A percentile compares a stretch with the other conserved stretches of the same genome.
phyloP scores from a whole-genome alignment of 2,329 filamentous ascomycete genomes.

The Apiospora hydei region DNA sequence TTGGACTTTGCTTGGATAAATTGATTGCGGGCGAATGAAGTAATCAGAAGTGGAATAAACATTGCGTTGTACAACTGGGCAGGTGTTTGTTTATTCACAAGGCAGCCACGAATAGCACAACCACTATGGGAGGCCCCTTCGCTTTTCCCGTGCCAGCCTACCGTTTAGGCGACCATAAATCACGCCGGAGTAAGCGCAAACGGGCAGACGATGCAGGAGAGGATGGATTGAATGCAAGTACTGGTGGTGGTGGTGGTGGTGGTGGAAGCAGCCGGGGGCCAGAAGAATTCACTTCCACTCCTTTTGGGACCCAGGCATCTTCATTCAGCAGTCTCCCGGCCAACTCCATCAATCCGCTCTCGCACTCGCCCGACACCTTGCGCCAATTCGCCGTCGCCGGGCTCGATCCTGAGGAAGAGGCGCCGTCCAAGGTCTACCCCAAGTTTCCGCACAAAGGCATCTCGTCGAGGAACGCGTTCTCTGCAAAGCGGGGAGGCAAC shows the following conservation, averaged over 20 bases:
- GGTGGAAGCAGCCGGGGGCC: background rate
- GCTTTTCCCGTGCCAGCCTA: conserved; percentile 39
- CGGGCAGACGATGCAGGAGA: conserved; percentile 33
- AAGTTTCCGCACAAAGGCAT: conserved; percentile 61
- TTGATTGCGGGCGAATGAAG: background rate
- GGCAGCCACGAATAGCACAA: background rate
- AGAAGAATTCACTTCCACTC: conserved; percentile 4
- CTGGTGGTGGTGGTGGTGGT: background rate
- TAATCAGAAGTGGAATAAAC: background rate
- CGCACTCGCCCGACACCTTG: conserved; percentile 59
- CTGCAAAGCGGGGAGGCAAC: conserved; percentile 23
- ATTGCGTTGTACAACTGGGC: too few relatives aligned
- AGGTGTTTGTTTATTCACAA: background rate
- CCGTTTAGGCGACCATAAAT: conserved; percentile 35
- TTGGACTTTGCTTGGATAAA: background rate
- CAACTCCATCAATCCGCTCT: conserved; percentile 61
- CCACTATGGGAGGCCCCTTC: conserved; percentile 38
- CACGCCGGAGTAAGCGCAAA: conserved; percentile 44
- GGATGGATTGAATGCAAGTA: background rate
- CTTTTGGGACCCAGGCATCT: conserved; percentile 32
- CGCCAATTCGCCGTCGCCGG: conserved; percentile 63
- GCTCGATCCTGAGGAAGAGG: conserved; percentile 53
- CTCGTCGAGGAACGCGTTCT: conserved; percentile 40
- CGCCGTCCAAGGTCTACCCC: conserved; percentile 46
- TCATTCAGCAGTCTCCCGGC: conserved; percentile 36